A percentile compares a stretch with the other conserved stretches of the same genome.
These are phyloP conservation scores for Paraleonurus japonicus DNA, from an alignment of 257 asterid genomes.

Conservation along the genomic window DNA sequence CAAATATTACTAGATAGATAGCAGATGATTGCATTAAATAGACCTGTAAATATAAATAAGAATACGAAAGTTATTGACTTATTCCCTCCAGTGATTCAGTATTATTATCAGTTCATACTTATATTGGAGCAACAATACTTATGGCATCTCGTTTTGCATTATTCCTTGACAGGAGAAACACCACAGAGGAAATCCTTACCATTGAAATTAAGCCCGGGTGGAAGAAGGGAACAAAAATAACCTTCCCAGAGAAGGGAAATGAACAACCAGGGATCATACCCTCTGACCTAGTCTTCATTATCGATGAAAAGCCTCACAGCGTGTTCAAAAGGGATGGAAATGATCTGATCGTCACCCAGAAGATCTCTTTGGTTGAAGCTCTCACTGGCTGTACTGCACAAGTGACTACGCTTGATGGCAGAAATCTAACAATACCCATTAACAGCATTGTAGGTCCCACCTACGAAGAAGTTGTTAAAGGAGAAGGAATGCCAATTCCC, in stretches of 20 bases:
- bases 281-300: slow-evolving; percentile 74
- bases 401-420: slow-evolving; percentile 72
- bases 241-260: slow-evolving; percentile 89
- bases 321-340: slow-evolving; percentile 84
- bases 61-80: not conserved
- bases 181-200: slow-evolving; percentile 68
- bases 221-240: slow-evolving; percentile 95
- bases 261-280: slow-evolving; percentile 79
- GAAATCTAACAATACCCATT: slow-evolving; percentile 59
- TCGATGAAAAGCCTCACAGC: slow-evolving; percentile 83
- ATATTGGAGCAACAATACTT: not conserved
- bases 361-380: slow-evolving; percentile 76
- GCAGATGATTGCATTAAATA: not conserved
- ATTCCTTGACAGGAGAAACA: slow-evolving; percentile 54
- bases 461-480: slow-evolving; percentile 76
- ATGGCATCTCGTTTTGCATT: not conserved
- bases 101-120: not conserved
- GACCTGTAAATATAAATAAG: not conserved
- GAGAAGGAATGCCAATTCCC: slow-evolving; percentile 95
- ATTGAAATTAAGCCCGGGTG: slow-evolving; percentile 90
- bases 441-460: slow-evolving; percentile 61
- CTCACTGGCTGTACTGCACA: slow-evolving; percentile 73
- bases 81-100: not conserved
- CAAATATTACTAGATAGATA: not conserved
- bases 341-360: slow-evolving; percentile 68